Evolutionary conservation across 768 basidiomycete genomes (phyloP).

Genomic region (Amanita thiersii): DNA sequence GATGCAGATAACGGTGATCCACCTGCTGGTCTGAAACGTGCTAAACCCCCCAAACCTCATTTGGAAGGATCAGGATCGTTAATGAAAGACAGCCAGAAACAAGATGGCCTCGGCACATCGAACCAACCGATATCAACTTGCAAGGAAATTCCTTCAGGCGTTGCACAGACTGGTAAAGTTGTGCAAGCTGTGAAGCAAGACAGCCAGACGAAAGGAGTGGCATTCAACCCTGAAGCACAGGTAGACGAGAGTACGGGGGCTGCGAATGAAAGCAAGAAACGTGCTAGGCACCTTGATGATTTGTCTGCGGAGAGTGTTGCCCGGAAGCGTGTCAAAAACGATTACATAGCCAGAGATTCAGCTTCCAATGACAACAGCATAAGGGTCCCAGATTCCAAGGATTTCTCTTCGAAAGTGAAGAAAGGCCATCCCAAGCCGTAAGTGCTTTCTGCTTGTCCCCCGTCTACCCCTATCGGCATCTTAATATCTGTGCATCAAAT

Average conservation of each 20-base stretch:
- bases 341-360: not conserved
- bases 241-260: not conserved
- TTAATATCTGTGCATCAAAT: conserved; percentile 10
- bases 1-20: not conserved
- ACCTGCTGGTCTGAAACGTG: not conserved
- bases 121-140: not conserved
- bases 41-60: not conserved
- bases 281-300: conserved; percentile 2
- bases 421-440: no score
- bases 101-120: not conserved
- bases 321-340: conserved; percentile 2
- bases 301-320: not conserved
- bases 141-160: not conserved
- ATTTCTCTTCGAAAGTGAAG: not conserved
- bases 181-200: not conserved
- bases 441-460: conserved; percentile 4
- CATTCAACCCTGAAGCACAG: not conserved
- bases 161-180: not conserved
- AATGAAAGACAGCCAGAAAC: conserved; percentile 6
- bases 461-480: conserved; percentile 3
- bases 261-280: conserved; percentile 1
- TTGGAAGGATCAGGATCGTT: not conserved
- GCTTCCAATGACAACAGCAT: not conserved
- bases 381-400: not conserved
- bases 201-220: not conserved